Base-by-base conservation (phyloP, 1,139 yeast species). In the Nakaseomyces uthaithaninus region DNA sequence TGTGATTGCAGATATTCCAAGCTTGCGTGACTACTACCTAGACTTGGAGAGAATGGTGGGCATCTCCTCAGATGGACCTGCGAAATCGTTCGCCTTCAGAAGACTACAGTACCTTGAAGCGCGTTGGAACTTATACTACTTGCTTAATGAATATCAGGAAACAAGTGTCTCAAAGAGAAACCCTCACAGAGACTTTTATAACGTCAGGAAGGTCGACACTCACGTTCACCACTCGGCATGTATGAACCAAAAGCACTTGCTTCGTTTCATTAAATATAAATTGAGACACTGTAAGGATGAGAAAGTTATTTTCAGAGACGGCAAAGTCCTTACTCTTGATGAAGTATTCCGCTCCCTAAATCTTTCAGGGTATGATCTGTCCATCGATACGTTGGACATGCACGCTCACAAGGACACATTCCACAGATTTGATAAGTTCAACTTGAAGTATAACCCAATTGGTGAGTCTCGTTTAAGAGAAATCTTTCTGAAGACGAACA, bases 211-310 rank as follows among this genome's bases (percentile, higher is more conserved):
- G 61, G 99, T 93, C 34, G 99, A 93, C 58, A 93, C 98, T 11
- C 99, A 93, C 69, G 95, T 93, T 55, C 99, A 93, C 62, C 98
- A 93, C 62, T 84, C 95, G 11, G 99, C 99, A 7, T 89, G 96
- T 62, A 91, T 91, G 98, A 93, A 93, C 58, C 98, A 93, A 63
- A 93, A 93, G 64, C 98, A 93, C 65, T 69, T 93, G 56, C 69
- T 93, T 51, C 80, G 98, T 54, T 93, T 85, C 62, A 93, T 93
- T 63, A 93, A 93, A 64, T 85, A 87, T 61, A 91, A 91, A 65
- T 74, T 81, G 62, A 77, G 80, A 59, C 77, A 83, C 63, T 74
- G 66, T 57, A 91, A 95, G 1, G 74, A 85, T 52, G 95, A 91
- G 60, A 79, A 82, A 47, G 99, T 93, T 14, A 91, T 93, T 41